phyloP scores from a whole-genome alignment of 176 grass and related monocot genomes.

The Phragmites australis region DNA sequence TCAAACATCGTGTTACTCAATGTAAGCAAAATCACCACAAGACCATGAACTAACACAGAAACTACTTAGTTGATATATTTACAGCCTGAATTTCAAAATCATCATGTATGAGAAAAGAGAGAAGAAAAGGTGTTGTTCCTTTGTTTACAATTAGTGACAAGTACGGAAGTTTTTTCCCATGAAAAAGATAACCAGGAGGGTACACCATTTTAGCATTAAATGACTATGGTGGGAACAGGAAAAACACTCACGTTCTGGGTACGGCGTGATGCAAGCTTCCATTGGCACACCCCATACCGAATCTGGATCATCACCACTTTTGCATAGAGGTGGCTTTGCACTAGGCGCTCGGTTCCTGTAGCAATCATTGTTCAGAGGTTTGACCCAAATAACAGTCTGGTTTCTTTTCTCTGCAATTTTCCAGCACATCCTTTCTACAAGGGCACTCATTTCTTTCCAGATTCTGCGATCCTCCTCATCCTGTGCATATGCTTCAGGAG shows the following conservation, averaged over 20 bases:
- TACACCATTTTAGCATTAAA: slow-evolving; percentile 22
- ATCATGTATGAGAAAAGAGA: background rate
- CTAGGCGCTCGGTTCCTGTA: slow-evolving; percentile 73
- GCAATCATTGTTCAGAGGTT: slow-evolving; percentile 96
- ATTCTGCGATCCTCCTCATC: slow-evolving; percentile 95
- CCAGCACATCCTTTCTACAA: slow-evolving; percentile 99
- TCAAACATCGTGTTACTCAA: background rate
- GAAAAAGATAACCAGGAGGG: background rate
- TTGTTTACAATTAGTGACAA: slow-evolving; percentile 7
- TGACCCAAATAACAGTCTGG: slow-evolving; percentile 99
- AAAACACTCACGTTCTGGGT: slow-evolving; percentile 80
- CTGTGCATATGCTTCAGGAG: slow-evolving; percentile 97
- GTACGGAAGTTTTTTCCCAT: background rate
- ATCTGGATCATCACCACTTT: slow-evolving; percentile 83
- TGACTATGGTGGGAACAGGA: background rate
- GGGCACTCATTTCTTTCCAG: slow-evolving; percentile 94
- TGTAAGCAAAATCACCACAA: background rate
- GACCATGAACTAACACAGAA: slow-evolving; percentile 4
- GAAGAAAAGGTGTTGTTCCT: background rate
- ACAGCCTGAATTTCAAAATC: background rate
- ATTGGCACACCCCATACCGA: slow-evolving; percentile 82
- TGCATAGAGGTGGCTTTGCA: slow-evolving; percentile 83
- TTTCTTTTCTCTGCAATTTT: slow-evolving; percentile 89
- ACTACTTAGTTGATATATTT: slow-evolving; percentile 21
- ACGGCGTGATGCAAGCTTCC: slow-evolving; percentile 88